phyloP scores from a whole-genome alignment of 768 basidiomycete genomes.

The Daedaleopsis nitida region DNA sequence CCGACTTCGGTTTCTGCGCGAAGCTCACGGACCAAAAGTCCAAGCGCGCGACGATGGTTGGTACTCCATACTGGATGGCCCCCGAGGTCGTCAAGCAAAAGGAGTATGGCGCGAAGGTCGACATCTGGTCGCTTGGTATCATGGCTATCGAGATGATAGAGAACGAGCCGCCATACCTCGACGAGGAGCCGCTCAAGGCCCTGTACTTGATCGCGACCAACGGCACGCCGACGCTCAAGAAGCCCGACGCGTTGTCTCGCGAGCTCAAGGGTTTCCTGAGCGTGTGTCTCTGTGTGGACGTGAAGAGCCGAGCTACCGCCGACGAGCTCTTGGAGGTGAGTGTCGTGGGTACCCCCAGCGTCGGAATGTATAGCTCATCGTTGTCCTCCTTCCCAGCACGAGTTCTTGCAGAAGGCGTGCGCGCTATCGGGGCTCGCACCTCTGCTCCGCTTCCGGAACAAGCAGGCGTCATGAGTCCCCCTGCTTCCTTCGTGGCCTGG shows the following conservation, averaged over 20 bases:
- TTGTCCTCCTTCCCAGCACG: slow-evolving; percentile 61
- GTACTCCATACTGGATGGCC: slow-evolving; percentile 98
- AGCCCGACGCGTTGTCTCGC: slow-evolving; percentile 86
- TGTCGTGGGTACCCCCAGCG: too few relatives aligned
- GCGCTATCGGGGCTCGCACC: slow-evolving; percentile 81
- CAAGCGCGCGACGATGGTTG: slow-evolving; percentile 98
- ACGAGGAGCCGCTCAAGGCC: slow-evolving; percentile 94
- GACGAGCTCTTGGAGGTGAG: slow-evolving; percentile 81
- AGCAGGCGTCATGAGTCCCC: slow-evolving; percentile 44
- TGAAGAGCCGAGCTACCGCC: slow-evolving; percentile 88
- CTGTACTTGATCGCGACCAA: slow-evolving; percentile 97
- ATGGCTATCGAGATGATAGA: slow-evolving; percentile 99
- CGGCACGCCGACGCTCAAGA: slow-evolving; percentile 97
- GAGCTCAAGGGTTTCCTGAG: slow-evolving; percentile 97
- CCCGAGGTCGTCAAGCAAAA: slow-evolving; percentile 98
- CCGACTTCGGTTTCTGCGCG: slow-evolving; percentile 96
- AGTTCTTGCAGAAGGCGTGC: slow-evolving; percentile 91
- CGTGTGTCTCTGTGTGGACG: slow-evolving; percentile 98
- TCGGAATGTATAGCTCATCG: too few relatives aligned
- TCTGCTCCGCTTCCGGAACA: slow-evolving; percentile 77
- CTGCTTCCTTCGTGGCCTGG: not conserved
- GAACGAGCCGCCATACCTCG: slow-evolving; percentile 93
- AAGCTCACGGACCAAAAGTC: slow-evolving; percentile 96
- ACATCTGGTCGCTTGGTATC: slow-evolving; percentile 96
- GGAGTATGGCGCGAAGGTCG: slow-evolving; percentile 95